phyloP scores from a whole-genome alignment of 306 rosid species.

The Begonia loranthoides region DNA sequence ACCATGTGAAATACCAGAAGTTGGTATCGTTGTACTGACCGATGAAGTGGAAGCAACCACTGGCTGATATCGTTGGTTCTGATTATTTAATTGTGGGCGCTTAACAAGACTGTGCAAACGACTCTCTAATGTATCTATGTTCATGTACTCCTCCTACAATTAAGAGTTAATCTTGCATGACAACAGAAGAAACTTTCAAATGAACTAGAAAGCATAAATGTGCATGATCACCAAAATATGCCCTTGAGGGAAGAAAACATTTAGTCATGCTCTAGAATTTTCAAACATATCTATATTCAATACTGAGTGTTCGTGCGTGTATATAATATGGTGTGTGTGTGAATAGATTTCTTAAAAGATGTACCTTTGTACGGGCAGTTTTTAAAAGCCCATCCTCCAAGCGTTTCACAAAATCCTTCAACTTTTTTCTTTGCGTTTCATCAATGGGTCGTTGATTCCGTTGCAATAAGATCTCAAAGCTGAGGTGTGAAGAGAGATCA shows the following conservation, averaged over 20 bases:
- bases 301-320: no score
- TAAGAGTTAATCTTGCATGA: background rate
- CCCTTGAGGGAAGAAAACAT: no score
- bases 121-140: constrained; percentile 60
- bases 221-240: no score
- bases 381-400: constrained; percentile 70
- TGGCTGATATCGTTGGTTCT: constrained; percentile 53
- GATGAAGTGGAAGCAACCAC: constrained; percentile 51
- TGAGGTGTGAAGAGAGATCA: constrained; percentile 17
- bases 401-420: constrained; percentile 57
- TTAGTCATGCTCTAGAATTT: no score
- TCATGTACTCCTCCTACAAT: constrained; percentile 75
- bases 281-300: no score
- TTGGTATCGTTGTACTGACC: constrained; percentile 76
- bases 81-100: constrained; percentile 28
- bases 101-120: constrained; percentile 41
- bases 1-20: constrained; percentile 76
- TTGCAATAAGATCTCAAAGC: constrained; percentile 34
- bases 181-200: constrained; percentile 15
- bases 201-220: background rate
- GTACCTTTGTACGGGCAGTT: constrained; percentile 51
- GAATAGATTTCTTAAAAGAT: no score
- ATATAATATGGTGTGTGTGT: no score
- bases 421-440: constrained; percentile 29
- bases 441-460: constrained; percentile 23